phyloP scores from a whole-genome alignment of 2,329 filamentous ascomycete genomes.

The Thelonectria discophora region DNA sequence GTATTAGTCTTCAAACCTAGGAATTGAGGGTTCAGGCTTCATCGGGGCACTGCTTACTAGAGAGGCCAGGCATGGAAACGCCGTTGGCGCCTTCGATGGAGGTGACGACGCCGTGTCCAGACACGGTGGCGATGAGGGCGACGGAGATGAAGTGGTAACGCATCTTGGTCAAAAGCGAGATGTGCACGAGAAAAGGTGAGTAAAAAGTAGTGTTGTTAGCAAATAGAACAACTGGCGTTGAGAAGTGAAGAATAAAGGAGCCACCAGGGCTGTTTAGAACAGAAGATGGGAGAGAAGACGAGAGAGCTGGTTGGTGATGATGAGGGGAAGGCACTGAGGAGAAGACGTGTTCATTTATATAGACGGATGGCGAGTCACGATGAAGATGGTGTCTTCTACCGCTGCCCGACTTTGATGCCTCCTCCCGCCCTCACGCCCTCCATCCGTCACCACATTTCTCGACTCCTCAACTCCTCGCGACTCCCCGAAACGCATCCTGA shows the following conservation, averaged over 20 bases:
- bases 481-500: background rate
- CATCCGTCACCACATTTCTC: background rate
- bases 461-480: too few species aligned
- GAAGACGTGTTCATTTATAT: conserved; percentile 11
- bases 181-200: background rate
- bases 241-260: conserved; percentile 12
- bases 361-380: conserved; percentile 3
- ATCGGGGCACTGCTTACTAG: conserved; percentile 32
- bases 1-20: conserved; percentile 5
- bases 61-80: conserved; percentile 69
- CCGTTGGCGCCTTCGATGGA: conserved; percentile 67
- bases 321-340: background rate
- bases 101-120: conserved; percentile 67
- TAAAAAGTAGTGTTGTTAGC: background rate
- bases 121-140: conserved; percentile 56
- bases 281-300: conserved; percentile 11
- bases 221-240: conserved; percentile 24
- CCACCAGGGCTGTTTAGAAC: conserved; percentile 22
- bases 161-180: conserved; percentile 37
- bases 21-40: background rate
- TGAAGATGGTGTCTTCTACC: background rate
- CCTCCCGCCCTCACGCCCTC: background rate
- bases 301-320: conserved; percentile 8
- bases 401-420: background rate
- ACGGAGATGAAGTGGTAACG: conserved; percentile 42